Conservation (phyloP, 2,329 filamentous ascomycete species). For the Madurella fahalii region DNA sequence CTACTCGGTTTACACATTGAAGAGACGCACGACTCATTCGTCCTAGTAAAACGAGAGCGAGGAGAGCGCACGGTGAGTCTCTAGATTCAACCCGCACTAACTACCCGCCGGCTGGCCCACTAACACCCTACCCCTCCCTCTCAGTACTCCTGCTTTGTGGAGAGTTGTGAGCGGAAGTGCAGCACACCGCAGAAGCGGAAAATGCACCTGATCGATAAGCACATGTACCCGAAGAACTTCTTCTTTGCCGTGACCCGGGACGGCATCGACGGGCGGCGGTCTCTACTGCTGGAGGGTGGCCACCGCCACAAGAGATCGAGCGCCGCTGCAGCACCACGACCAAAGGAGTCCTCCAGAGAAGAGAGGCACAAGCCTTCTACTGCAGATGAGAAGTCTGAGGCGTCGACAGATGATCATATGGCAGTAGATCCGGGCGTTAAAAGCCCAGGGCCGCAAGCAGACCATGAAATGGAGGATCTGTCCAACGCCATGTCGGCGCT, state of each 20-base stretch:
- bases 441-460: conserved; percentile 23
- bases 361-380: background rate
- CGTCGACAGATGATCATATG: background rate
- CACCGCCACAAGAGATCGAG: conserved; percentile 48
- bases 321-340: conserved; percentile 26
- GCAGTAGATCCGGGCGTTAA: background rate
- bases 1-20: conserved; percentile 81
- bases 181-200: conserved; percentile 77
- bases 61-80: conserved; percentile 76
- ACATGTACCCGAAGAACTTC: conserved; percentile 83
- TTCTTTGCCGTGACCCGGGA: conserved; percentile 84
- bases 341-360: background rate
- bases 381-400: background rate
- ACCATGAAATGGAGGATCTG: conserved; percentile 59
- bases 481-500: conserved; percentile 66
- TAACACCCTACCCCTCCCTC: background rate
- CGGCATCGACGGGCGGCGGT: conserved; percentile 81
- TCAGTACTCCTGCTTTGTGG: conserved; percentile 84
- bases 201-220: conserved; percentile 89
- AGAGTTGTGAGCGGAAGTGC: conserved; percentile 82
- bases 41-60: conserved; percentile 65
- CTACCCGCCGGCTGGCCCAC: background rate
- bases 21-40: conserved; percentile 83
- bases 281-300: conserved; percentile 63
- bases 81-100: background rate